These are phyloP conservation scores for Eucalyptus lansdowneana DNA, from an alignment of 345 rosid species.

Conservation along the genomic window DNA sequence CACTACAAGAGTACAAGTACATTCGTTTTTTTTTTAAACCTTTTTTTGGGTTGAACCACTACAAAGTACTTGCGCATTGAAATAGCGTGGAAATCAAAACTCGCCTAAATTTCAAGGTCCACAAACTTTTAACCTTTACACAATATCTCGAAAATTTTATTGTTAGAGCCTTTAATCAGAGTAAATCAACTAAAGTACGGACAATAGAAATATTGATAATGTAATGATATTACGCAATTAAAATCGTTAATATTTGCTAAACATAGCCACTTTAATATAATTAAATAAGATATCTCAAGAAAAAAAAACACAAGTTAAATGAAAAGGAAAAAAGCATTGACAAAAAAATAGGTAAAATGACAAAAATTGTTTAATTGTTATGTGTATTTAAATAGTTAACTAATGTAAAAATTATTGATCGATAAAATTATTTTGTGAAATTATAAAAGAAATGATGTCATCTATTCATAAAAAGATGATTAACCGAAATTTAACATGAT, in stretches of 20 bases:
- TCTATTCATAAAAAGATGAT: neutral
- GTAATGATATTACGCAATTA: neutral
- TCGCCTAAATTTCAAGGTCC: neutral
- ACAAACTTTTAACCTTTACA: neutral
- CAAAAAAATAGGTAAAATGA: neutral
- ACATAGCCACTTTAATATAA: neutral
- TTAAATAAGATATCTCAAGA: neutral
- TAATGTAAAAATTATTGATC: neutral
- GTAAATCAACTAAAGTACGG: neutral
- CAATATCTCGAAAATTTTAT: neutral
- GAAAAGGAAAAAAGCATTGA: neutral
- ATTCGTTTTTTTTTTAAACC: too few relatives aligned
- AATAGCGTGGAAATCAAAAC: neutral
- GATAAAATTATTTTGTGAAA: neutral
- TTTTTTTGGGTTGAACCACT: too few relatives aligned
- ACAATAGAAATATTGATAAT: neutral
- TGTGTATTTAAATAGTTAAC: neutral
- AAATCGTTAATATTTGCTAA: neutral
- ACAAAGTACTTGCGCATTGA: neutral
- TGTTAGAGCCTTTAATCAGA: neutral
- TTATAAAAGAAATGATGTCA: neutral
- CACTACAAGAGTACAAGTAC: neutral
- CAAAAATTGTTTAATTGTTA: neutral
- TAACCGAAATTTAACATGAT: neutral
- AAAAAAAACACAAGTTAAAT: neutral